Base-by-base conservation (phyloP, 371 early-diverging fungal genomes). In the Nosema granulosis region DNA sequence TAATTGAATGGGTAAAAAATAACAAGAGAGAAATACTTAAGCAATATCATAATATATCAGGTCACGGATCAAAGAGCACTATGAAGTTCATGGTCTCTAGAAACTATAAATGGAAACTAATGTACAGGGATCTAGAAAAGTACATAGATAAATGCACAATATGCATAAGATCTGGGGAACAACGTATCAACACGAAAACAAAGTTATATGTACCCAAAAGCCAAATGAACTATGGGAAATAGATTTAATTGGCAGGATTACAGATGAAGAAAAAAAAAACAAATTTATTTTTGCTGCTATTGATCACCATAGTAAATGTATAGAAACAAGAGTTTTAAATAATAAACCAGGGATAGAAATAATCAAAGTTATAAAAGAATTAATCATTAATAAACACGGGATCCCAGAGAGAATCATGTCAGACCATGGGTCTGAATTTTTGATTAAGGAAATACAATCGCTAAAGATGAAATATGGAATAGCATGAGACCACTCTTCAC, bases 41-140 rank as follows among this genome's bases (percentile, higher is more conserved):
- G 43, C 9, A 9, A 16, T 43, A 43, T 16, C 43, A 43, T 43
- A 43, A 43, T 9, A 43, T 43, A 22, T 11, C 24, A 24, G 71
- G 67, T 12, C 71, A 71, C 65, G 71, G 67, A 16, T 50, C 50
- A 20, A 9, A 16, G 20, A 71, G 65, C 67, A 38, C 22, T 4
- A 69, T 66, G 71, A 71, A 71, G 31, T 71, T 71, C 29, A 9
- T 65, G 49, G 16, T 66, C 3, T 3, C 3, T 6, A 6, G 28
- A 66, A 66, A 69, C 29, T 66, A 71, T 52, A 67, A 12, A 3
- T 54, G 71, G 71, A 37, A 16, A 38, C 31, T n/a, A 11, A 71
- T 71, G 49, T 71, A 69, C 32, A 56, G 31, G 43, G 71, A 71
- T 65, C 18, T 71, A 24, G 71, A 71, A 11, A 24, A 65, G 18